These are phyloP conservation scores for Podila verticillata DNA, from an alignment of 192 early-diverging fungal species.

Conservation along the genomic window DNA sequence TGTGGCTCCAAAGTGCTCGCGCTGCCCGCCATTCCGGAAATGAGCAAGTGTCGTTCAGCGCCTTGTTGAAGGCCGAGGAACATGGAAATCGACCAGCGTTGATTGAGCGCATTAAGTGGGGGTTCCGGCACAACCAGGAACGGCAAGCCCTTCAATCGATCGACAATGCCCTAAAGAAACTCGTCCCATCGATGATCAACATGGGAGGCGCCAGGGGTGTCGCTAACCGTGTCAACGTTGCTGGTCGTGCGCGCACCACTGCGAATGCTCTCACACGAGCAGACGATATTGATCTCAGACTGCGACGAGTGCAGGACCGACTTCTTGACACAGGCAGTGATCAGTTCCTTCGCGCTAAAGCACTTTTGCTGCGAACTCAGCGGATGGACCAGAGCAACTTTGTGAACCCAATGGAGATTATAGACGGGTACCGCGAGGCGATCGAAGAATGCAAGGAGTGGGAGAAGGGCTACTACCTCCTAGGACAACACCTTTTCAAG, in stretches of 20 bases:
- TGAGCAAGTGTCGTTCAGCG: slow-evolving; percentile 65
- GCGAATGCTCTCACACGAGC: not conserved
- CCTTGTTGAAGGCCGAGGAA: slow-evolving; percentile 64
- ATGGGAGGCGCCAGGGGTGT: not conserved
- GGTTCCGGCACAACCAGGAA: slow-evolving; percentile 56
- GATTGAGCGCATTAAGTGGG: slow-evolving; percentile 71
- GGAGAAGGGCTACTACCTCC: slow-evolving; percentile 73
- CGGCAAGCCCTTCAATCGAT: slow-evolving; percentile 68
- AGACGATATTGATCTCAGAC: not conserved
- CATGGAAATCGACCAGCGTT: slow-evolving; percentile 47
- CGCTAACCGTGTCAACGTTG: not conserved
- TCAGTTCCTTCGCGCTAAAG: slow-evolving; percentile 36
- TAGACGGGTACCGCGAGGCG: slow-evolving; percentile 45
- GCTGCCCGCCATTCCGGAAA: slow-evolving; percentile 64
- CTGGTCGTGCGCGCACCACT: not conserved
- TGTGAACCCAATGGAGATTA: slow-evolving; percentile 51
- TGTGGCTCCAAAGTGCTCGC: slow-evolving; percentile 75
- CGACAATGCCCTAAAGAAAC: slow-evolving; percentile 28
- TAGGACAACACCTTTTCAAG: slow-evolving; percentile 72
- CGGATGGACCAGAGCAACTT: slow-evolving; percentile 67
- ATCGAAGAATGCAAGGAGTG: slow-evolving; percentile 53
- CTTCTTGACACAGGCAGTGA: slow-evolving; percentile 2
- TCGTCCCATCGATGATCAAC: not conserved
- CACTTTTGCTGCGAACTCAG: slow-evolving; percentile 59
- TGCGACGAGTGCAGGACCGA: slow-evolving; percentile 22